Conservation (phyloP, 208 protist species). For the Leishmania braziliensis region DNA sequence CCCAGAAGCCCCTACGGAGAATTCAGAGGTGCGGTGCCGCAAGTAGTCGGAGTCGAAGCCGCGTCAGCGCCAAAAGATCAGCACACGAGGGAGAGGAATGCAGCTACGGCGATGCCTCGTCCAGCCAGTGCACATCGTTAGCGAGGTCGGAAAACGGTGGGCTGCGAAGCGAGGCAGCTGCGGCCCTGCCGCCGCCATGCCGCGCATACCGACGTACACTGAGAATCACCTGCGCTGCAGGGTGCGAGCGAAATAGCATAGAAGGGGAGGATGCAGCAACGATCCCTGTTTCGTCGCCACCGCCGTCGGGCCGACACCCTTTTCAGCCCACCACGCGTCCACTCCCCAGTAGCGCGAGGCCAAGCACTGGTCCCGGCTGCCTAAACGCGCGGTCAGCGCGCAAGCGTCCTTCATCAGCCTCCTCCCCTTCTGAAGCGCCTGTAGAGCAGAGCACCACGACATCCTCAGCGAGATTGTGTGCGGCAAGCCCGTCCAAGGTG, state of each 20-base stretch:
- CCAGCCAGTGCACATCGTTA: not conserved
- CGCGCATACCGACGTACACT: constrained; percentile 28
- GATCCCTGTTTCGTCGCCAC: not conserved
- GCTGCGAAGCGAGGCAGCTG: not conserved
- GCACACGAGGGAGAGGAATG: not conserved
- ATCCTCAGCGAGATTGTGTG: not conserved
- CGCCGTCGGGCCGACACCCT: constrained; percentile 1
- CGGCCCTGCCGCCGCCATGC: constrained; percentile 2
- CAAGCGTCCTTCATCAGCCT: not conserved
- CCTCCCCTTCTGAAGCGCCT: not conserved
- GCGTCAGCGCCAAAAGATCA: not conserved
- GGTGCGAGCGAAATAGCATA: not conserved
- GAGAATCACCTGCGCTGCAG: constrained; percentile 10
- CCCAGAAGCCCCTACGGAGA: constrained; percentile 1
- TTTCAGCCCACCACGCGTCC: not conserved
- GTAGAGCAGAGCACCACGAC: not conserved
- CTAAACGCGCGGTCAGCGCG: constrained; percentile 3
- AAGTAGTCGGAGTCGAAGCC: not conserved
- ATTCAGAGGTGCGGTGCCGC: not conserved
- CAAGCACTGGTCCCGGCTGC: not conserved
- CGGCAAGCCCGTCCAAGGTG: not conserved
- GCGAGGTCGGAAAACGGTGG: constrained; percentile 1
- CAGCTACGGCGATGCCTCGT: constrained; percentile 1
- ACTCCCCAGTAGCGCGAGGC: constrained; percentile 1
- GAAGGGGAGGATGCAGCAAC: not conserved